Conservation (phyloP, 2,329 filamentous ascomycete species). For the Fusarium sp. region DNA sequence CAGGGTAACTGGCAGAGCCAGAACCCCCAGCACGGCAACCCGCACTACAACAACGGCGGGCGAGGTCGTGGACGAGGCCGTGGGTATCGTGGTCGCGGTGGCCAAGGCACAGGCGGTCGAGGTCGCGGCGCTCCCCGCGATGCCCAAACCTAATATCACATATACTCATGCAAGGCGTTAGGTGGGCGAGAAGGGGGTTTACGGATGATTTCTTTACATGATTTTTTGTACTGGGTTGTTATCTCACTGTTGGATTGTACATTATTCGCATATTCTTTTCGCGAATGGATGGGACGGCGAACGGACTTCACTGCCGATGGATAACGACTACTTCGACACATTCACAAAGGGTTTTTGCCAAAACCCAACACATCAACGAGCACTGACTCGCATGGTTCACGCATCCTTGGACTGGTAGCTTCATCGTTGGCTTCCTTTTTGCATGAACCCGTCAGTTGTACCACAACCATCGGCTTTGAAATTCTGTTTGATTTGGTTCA, state of each 20-base stretch:
- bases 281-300: constrained; percentile 56
- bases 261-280: constrained; percentile 56
- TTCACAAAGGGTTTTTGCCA: constrained; percentile 29
- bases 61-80: constrained; percentile 57
- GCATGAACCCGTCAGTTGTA: constrained; percentile 48
- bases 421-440: constrained; percentile 43
- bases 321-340: constrained; percentile 45
- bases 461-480: constrained; percentile 51
- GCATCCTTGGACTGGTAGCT: constrained; percentile 31
- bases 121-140: constrained; percentile 56
- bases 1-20: constrained; percentile 60
- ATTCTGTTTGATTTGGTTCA: constrained; percentile 51
- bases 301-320: constrained; percentile 52
- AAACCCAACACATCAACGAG: constrained; percentile 31
- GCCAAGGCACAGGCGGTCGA: constrained; percentile 53
- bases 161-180: constrained; percentile 48
- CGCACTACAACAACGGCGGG: constrained; percentile 52
- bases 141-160: constrained; percentile 52
- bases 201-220: constrained; percentile 48
- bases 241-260: constrained; percentile 59
- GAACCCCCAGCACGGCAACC: constrained; percentile 54
- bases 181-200: constrained; percentile 42
- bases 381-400: constrained; percentile 39
- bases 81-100: constrained; percentile 57
- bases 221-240: constrained; percentile 50